Base-by-base conservation (phyloP, 768 basidiomycete species). In the Termitomyces sp. region DNA sequence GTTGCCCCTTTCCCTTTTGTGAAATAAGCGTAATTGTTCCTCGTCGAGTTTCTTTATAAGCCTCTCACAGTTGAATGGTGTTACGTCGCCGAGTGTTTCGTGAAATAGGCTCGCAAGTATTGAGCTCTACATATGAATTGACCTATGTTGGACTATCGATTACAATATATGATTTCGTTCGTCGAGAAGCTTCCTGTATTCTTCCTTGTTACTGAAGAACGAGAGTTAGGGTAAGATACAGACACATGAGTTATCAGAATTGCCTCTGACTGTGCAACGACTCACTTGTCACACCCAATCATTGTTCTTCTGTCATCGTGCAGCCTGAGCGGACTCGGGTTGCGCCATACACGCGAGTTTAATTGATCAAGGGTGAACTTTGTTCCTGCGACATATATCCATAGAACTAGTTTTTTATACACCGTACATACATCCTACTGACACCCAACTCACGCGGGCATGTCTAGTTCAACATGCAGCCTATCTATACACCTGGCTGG, bases 1-100 rank as follows among this genome's bases (percentile, higher is more conserved):
- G 64, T 77, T 6, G 70, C 70, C 2, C 75, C 76, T 16, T 80
- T 73, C 69, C 79, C 0, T 75, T 76, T 52, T 76, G 80, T 57
- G 64, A 76, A 57, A 63, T 79, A 24, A 64, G 76, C 68, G 72
- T 72, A 53, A 33, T 64, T 64, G 10, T 33, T 22, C 30, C 24
- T 53, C 26, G 24, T 28, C 28, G 9, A 18, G 40, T 40, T 32
- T 14, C 5, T 42, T 30, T 20, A 20, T 53, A 20, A 51, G 6
- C 13, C 20, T 36, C 20, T 51, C 24, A 35, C 5, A 38, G 50
- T 52, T 53, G 5, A 20, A 40, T 18, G 52, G 18, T 12, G 12
- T 14, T 20, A 16, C 32, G 22, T 50, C 10, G 32, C 13, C 22
- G 6, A 40, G 6, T 30, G 7, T 40, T 40, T 40, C 8, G n/a